A percentile compares a stretch with the other conserved stretches of the same genome.
phyloP scores from a whole-genome alignment of 129 eudicot genomes.

The Pseudognaphalium luteoalbum region DNA sequence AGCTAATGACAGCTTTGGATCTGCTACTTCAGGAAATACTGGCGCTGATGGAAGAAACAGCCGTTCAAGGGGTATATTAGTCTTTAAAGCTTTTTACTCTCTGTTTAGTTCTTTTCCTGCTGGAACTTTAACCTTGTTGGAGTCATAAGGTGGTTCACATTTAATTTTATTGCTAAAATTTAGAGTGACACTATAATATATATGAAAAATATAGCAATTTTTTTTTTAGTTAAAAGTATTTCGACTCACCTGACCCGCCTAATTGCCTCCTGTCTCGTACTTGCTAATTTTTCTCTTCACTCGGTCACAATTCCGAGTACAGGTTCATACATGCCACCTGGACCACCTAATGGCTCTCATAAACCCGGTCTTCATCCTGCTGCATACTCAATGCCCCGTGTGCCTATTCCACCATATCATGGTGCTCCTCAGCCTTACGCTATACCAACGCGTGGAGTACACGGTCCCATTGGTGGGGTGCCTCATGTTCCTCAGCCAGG shows the following conservation, averaged over 20 bases:
- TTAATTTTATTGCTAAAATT: background rate
- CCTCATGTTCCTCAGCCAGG: slow-evolving; percentile 84
- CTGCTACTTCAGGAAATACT: slow-evolving; percentile 44
- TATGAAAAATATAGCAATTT: too few relatives aligned
- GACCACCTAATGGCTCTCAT: slow-evolving; percentile 74
- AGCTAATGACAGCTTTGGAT: slow-evolving; percentile 63
- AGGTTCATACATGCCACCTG: slow-evolving; percentile 73
- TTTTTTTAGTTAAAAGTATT: too few relatives aligned
- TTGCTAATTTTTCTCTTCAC: too few relatives aligned
- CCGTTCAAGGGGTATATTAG: slow-evolving; percentile 73
- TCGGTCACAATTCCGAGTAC: background rate
- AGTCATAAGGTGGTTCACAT: background rate
- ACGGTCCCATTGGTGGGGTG: slow-evolving; percentile 86
- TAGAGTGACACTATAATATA: background rate
- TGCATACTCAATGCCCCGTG: slow-evolving; percentile 79
- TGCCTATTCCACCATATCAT: slow-evolving; percentile 73
- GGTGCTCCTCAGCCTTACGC: slow-evolving; percentile 93
- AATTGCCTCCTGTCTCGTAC: background rate
- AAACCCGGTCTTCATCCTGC: slow-evolving; percentile 76
- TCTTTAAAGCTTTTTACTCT: background rate
- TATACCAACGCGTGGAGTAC: slow-evolving; percentile 84
- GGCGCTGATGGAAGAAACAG: slow-evolving; percentile 73
- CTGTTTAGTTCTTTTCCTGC: background rate
- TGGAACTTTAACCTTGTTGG: background rate
- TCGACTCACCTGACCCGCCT: background rate